phyloP scores from a whole-genome alignment of 805 yeast species.

The Kockiozyma suomiensis region DNA sequence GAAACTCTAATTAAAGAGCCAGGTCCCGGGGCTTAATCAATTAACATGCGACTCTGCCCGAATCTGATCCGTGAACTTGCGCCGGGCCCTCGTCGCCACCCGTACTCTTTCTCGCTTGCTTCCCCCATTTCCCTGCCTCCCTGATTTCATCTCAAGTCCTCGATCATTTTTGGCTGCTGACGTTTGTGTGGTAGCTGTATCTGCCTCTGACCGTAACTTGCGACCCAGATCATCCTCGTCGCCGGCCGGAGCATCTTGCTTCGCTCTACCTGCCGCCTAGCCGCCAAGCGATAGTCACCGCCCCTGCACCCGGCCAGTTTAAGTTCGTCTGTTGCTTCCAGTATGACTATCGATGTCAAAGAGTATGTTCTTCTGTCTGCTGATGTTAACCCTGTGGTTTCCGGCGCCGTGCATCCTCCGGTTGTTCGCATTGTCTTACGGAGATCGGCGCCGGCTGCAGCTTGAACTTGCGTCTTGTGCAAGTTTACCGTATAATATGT shows the following conservation, averaged over 20 bases:
- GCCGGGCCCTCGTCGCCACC: neutral
- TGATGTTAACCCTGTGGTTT: neutral
- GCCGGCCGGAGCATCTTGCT: neutral
- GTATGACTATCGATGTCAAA: conserved; percentile 19
- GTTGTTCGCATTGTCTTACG: neutral
- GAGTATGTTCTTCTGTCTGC: neutral
- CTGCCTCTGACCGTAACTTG: no score
- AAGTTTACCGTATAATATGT: no score
- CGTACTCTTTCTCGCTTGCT: neutral
- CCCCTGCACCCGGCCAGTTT: neutral
- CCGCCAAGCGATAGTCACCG: no score
- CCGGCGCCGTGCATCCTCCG: neutral
- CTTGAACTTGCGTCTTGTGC: neutral
- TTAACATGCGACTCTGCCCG: no score
- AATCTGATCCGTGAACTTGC: neutral
- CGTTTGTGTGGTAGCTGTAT: no score
- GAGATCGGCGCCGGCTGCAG: neutral
- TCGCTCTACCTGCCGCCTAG: neutral
- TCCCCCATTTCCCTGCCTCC: neutral
- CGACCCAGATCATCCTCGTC: neutral
- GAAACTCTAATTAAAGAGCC: no score
- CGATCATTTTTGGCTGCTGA: neutral
- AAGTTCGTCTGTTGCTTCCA: neutral
- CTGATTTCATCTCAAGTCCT: neutral
- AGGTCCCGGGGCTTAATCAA: no score